Percentiles rank a stretch among this genome's conserved stretches.
Conservation (phyloP, 805 yeast genomes). For the Hanseniaspora occidentalis region DNA sequence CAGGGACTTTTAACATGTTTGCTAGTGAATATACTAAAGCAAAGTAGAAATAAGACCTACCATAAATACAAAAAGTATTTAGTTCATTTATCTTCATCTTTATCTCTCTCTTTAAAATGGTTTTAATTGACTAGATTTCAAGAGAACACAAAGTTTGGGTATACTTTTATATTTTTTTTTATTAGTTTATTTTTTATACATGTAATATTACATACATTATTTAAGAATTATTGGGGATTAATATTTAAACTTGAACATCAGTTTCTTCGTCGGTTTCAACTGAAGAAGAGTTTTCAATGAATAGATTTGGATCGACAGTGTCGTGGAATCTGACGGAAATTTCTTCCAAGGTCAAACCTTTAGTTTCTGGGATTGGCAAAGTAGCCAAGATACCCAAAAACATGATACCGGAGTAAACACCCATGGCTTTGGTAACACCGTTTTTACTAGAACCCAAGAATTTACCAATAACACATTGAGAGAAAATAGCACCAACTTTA, state of each 20-base stretch:
- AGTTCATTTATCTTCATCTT: too few relatives aligned
- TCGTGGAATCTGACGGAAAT: conserved; percentile 72
- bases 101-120: too few relatives aligned
- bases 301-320: conserved; percentile 40
- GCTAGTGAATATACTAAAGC: too few relatives aligned
- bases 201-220: too few relatives aligned
- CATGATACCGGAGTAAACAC: conserved; percentile 88
- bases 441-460: conserved; percentile 64
- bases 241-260: conserved; percentile 2
- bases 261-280: conserved; percentile 7
- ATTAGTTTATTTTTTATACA: not conserved
- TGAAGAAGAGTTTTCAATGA: conserved; percentile 6
- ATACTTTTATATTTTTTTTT: not conserved
- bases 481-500: conserved; percentile 87
- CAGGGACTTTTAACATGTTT: too few relatives aligned
- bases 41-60: too few relatives aligned
- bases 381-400: conserved; percentile 58
- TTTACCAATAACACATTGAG: conserved; percentile 80
- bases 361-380: conserved; percentile 75
- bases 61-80: too few relatives aligned
- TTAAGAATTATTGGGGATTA: not conserved
- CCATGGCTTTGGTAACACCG: conserved; percentile 50
- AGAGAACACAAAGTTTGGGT: too few relatives aligned
- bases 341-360: conserved; percentile 82
- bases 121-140: too few relatives aligned